A percentile compares a stretch with the other conserved stretches of the same genome.
Evolutionary conservation across 2,329 filamentous ascomycete species (phyloP).

Genomic region (Penicillium psychrosexuale): DNA sequence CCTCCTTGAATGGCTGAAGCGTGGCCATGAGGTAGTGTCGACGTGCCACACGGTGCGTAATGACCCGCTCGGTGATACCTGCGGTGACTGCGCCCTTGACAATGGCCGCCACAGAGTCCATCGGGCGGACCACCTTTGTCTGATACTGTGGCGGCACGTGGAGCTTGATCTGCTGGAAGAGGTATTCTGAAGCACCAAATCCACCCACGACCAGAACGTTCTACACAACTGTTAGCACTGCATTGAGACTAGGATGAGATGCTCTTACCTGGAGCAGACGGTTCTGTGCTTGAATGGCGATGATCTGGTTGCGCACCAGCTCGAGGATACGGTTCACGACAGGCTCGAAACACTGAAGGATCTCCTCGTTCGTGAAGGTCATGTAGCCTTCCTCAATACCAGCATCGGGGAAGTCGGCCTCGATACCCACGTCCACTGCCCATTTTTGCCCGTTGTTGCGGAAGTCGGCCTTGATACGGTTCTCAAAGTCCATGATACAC

Average conservation of each 20-base stretch:
- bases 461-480: constrained; percentile 99
- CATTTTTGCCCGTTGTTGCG: constrained; percentile 98
- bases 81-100: constrained; percentile 98
- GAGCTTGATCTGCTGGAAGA: constrained; percentile 99
- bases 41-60: constrained; percentile 94
- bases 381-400: constrained; percentile 99
- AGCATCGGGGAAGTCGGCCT: constrained; percentile 95
- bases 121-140: constrained; percentile 94
- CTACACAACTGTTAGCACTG: constrained; percentile 37
- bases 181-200: constrained; percentile 96
- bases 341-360: constrained; percentile 96
- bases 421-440: constrained; percentile 97
- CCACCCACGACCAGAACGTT: constrained; percentile 97
- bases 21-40: constrained; percentile 99
- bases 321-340: constrained; percentile 97
- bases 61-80: constrained; percentile 93
- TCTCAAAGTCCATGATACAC: constrained; percentile 99
- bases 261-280: constrained; percentile 69
- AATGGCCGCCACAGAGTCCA: constrained; percentile 98
- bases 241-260: not conserved
- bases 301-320: constrained; percentile 95
- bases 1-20: constrained; percentile 97
- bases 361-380: constrained; percentile 99
- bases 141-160: constrained; percentile 98
- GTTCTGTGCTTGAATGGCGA: constrained; percentile 97